These are phyloP conservation scores for Chalciporus sp. DNA, from an alignment of 1,284 basidiomycete species.

Conservation along the genomic window DNA sequence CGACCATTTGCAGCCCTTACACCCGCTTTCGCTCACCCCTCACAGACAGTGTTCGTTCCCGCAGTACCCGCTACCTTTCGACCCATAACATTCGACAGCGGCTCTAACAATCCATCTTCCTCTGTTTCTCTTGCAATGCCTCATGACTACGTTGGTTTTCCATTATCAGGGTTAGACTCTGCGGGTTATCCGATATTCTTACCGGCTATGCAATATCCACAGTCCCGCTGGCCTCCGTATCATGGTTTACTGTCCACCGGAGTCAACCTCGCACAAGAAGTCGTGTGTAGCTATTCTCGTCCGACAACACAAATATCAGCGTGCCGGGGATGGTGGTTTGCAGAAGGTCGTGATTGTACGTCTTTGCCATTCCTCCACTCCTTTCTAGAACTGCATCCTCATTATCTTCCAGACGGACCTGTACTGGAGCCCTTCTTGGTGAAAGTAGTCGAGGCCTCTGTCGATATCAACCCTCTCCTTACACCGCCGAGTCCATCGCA, in stretches of 20 bases:
- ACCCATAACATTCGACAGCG: too few relatives aligned
- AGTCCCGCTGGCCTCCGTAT: constrained; percentile 22
- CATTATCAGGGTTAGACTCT: constrained; percentile 2
- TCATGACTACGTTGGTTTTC: constrained; percentile 35
- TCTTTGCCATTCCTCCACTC: not conserved
- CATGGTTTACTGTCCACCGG: constrained; percentile 15
- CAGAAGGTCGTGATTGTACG: constrained; percentile 36
- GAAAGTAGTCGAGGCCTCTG: constrained; percentile 47
- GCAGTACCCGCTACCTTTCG: too few relatives aligned
- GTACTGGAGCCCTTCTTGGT: constrained; percentile 63
- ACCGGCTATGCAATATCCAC: constrained; percentile 30
- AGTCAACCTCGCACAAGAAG: constrained; percentile 17
- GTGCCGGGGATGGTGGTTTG: constrained; percentile 31
- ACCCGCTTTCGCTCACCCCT: too few relatives aligned
- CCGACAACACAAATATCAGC: constrained; percentile 32
- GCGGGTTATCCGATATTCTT: constrained; percentile 33
- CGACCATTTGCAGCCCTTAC: too few relatives aligned
- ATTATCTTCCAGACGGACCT: constrained; percentile 59
- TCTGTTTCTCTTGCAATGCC: too few relatives aligned
- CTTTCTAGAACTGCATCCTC: not conserved
- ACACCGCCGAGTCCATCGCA: constrained; percentile 48
- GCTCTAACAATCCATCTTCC: too few relatives aligned
- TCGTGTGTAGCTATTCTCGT: constrained; percentile 28
- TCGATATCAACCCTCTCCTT: constrained; percentile 65
- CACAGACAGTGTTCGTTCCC: too few relatives aligned